Evolutionary conservation across 1,284 basidiomycete genomes (phyloP).

Genomic region (Apiotrichum mycotoxinovorans): DNA sequence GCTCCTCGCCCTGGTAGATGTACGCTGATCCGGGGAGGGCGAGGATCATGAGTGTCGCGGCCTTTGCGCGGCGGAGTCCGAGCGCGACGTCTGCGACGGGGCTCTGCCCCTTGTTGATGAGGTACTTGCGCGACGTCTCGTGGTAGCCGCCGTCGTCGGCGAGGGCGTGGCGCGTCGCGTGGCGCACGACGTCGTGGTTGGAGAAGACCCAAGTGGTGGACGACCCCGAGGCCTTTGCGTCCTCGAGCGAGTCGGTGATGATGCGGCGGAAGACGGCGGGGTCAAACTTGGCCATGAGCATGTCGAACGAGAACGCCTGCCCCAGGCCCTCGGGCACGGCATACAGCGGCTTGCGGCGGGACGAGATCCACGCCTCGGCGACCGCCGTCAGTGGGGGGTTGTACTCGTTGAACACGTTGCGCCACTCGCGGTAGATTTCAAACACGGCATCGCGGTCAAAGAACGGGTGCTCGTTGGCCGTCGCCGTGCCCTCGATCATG

Average conservation of each 20-base stretch:
- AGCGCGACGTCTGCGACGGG: conserved; percentile 22
- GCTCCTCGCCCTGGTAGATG: conserved; percentile 47
- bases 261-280: conserved; percentile 18
- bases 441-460: conserved; percentile 39
- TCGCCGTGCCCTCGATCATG: conserved; percentile 23
- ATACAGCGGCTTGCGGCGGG: conserved; percentile 37
- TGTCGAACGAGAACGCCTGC: conserved; percentile 46
- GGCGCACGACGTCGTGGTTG: conserved; percentile 43
- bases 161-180: conserved; percentile 40
- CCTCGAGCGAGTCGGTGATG: conserved; percentile 28
- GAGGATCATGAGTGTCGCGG: conserved; percentile 39
- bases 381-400: conserved; percentile 44
- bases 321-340: conserved; percentile 34
- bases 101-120: conserved; percentile 19
- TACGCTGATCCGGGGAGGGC: conserved; percentile 43
- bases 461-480: conserved; percentile 26
- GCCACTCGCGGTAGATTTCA: conserved; percentile 40
- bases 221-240: conserved; percentile 22
- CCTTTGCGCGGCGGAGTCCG: conserved; percentile 32
- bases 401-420: conserved; percentile 44
- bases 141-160: conserved; percentile 18
- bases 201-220: conserved; percentile 44
- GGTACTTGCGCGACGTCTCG: conserved; percentile 22
- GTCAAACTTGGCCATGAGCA: conserved; percentile 37
- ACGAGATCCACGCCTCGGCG: conserved; percentile 41